phyloP scores from a whole-genome alignment of 2,329 filamentous ascomycete genomes.

The Graphium sp. region DNA sequence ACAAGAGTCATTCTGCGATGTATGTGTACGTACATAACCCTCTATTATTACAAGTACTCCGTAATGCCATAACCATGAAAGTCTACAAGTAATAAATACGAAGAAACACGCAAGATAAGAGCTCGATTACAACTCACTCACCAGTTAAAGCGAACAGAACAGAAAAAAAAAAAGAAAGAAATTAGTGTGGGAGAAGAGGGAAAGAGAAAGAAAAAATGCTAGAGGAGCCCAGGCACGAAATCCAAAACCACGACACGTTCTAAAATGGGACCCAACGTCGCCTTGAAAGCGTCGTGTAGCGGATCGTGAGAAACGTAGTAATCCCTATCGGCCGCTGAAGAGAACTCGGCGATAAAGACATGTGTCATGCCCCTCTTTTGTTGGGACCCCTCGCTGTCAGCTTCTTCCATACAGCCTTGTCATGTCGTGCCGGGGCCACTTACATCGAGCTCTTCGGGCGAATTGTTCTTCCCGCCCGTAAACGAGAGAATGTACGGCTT shows the following conservation, averaged over 20 bases:
- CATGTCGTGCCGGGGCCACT: conserved; percentile 1
- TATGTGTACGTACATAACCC: background rate
- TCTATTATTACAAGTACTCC: background rate
- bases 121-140: conserved; percentile 1
- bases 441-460: conserved; percentile 41
- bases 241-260: conserved; percentile 38
- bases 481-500: conserved; percentile 42
- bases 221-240: conserved; percentile 28
- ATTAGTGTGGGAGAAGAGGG: too few species aligned
- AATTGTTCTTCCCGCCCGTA: conserved; percentile 43
- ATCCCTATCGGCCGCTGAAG: conserved; percentile 39
- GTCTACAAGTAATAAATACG: background rate
- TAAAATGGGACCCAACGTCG: conserved; percentile 24
- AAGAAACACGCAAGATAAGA: background rate
- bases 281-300: conserved; percentile 40
- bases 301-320: conserved; percentile 51
- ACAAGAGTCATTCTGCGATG: background rate
- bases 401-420: background rate
- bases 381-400: too few species aligned
- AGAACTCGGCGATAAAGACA: conserved; percentile 50
- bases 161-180: too few species aligned
- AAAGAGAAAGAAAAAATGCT: too few species aligned
- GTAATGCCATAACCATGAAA: background rate
- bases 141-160: too few species aligned
- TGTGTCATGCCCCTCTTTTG: conserved; percentile 42